Percentiles rank a stretch among this genome's conserved stretches.
Conservation (phyloP, 768 basidiomycete species). For the Podaxis pistillaris region DNA sequence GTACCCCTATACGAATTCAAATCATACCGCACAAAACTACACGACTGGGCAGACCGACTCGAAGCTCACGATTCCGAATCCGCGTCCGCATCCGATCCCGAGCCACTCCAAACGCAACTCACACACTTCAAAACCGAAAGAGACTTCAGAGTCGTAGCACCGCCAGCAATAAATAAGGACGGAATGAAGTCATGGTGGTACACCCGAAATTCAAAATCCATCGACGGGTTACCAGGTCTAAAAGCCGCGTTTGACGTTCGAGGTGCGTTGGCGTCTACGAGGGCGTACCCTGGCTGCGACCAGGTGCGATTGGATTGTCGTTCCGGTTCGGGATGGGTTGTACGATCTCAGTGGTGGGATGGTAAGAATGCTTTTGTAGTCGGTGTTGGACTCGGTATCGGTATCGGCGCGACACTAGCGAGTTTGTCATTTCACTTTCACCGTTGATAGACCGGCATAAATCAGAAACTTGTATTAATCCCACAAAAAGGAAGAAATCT, state of each 20-base stretch:
- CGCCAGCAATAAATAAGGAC: background rate
- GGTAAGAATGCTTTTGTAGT: background rate
- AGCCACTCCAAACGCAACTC: slow-evolving; percentile 2
- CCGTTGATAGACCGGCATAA: background rate
- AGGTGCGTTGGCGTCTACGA: background rate
- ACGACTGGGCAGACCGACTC: slow-evolving; percentile 41
- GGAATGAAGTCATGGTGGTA: slow-evolving; percentile 9
- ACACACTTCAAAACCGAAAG: background rate
- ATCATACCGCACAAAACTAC: slow-evolving; percentile 51
- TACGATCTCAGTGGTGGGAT: background rate
- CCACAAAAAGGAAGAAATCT: background rate
- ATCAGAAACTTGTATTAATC: background rate
- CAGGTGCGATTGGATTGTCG: too few relatives aligned
- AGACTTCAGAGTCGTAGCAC: background rate
- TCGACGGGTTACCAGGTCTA: slow-evolving; percentile 6
- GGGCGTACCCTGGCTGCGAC: background rate
- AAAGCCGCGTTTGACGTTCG: background rate
- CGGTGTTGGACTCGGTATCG: background rate
- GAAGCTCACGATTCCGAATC: slow-evolving; percentile 38
- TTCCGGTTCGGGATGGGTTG: too few relatives aligned
- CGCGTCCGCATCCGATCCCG: too few relatives aligned
- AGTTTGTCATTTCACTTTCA: background rate
- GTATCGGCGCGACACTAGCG: background rate
- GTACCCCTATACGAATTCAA: slow-evolving; percentile 61
- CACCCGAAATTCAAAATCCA: background rate